These are phyloP conservation scores for Gossypium anomalum DNA, from an alignment of 345 rosid genomes.

Conservation along the genomic window DNA sequence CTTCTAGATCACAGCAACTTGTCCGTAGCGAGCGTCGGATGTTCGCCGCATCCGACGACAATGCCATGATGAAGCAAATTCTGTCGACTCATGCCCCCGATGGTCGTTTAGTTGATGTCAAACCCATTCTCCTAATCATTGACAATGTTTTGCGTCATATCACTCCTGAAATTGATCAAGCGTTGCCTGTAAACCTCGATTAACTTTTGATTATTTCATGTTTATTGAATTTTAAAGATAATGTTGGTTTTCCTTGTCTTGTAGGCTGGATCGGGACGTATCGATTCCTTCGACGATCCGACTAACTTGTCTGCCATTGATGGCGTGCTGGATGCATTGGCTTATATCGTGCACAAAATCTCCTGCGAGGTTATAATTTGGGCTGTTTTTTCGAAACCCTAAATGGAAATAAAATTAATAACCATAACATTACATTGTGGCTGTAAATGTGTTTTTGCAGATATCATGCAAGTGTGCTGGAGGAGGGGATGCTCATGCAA, in stretches of 20 bases:
- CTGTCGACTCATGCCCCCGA: slow-evolving; percentile 48
- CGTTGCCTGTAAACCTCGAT: slow-evolving; percentile 22
- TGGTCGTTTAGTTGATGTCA: slow-evolving; percentile 35
- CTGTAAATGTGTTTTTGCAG: slow-evolving; percentile 18
- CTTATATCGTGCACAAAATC: slow-evolving; percentile 31
- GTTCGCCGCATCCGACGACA: slow-evolving; percentile 32
- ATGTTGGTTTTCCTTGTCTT: not conserved
- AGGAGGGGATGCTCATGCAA: slow-evolving; percentile 41
- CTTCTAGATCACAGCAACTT: slow-evolving; percentile 16
- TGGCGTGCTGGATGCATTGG: slow-evolving; percentile 32
- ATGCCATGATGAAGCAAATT: slow-evolving; percentile 37
- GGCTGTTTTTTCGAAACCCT: too few species aligned
- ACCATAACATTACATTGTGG: too few species aligned
- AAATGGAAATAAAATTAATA: too few species aligned
- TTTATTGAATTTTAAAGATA: not conserved
- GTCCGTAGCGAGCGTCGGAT: slow-evolving; percentile 19
- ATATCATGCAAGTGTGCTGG: slow-evolving; percentile 44
- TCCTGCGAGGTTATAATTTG: slow-evolving; percentile 37
- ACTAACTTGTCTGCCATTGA: slow-evolving; percentile 11
- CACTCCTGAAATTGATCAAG: slow-evolving; percentile 29
- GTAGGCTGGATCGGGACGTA: slow-evolving; percentile 23
- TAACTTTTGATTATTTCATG: not conserved
- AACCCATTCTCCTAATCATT: slow-evolving; percentile 31
- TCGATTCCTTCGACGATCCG: slow-evolving; percentile 19
- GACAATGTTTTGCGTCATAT: slow-evolving; percentile 35